These are phyloP conservation scores for Kalanchoe fedtschenkoi DNA, from an alignment of 164 flowering plant genomes.

Conservation along the genomic window DNA sequence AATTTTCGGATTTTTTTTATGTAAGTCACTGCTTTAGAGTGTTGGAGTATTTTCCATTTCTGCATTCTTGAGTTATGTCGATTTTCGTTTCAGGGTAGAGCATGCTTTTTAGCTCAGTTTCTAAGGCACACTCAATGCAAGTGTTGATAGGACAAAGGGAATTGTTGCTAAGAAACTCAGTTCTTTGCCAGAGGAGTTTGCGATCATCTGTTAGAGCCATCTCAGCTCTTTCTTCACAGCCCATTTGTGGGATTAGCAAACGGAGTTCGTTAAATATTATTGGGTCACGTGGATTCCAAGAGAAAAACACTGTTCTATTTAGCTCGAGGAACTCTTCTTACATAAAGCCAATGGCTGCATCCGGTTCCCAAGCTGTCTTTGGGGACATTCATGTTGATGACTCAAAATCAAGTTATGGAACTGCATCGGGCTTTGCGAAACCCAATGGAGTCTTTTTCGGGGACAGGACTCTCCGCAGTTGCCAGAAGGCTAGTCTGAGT, in stretches of 20 bases:
- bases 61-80: not conserved
- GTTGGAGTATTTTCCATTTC: not conserved
- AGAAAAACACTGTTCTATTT: not conserved
- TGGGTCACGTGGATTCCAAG: not conserved
- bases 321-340: not conserved
- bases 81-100: not conserved
- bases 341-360: conserved; percentile 26
- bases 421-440: conserved; percentile 17
- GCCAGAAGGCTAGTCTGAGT: conserved; percentile 30
- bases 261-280: not conserved
- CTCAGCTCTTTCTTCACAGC: conserved; percentile 1
- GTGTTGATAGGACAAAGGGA: conserved; percentile 5
- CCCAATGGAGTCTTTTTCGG: conserved; percentile 29
- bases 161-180: not conserved
- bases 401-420: conserved; percentile 23
- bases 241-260: not conserved
- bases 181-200: conserved; percentile 2
- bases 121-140: not conserved
- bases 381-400: conserved; percentile 33
- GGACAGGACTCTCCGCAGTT: conserved; percentile 21
- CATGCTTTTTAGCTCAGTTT: conserved; percentile 1
- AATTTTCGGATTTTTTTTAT: too few species aligned
- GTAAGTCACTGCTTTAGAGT: not conserved
- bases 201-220: not conserved
- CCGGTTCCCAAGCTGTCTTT: conserved; percentile 34